Evolutionary conservation across 768 basidiomycete species (phyloP), one percentile per base, ranked within the genome.

Genomic region (Russula foetens): DNA sequence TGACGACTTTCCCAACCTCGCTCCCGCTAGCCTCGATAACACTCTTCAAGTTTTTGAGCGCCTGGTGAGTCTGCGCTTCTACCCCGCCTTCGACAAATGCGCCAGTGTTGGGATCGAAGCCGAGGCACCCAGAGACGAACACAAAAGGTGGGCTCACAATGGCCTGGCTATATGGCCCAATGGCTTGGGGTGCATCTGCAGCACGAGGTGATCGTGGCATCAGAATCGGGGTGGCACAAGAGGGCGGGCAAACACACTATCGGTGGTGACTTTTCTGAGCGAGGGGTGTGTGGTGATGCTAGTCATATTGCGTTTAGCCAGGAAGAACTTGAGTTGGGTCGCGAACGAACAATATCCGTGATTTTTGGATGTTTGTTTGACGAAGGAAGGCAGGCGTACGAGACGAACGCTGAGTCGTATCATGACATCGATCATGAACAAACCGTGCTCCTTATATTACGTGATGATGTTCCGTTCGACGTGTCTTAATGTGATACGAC

Each of bases 121-220:
- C 88, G 68, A 98, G 88, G 70, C 86, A 89, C 49, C 96, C 96
- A 2, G 92, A 95, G 47, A 85, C 79, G 75, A 96, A 99, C 65
- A 98, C 82, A 60, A 93, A 80, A 67, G 90, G 84, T 53, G 89
- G 89, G 53, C 81, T 80, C 69, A 88, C 89, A 75, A 95, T 82
- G 4, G 85, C 95, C 75, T 96, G 90, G 1, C 84, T 85, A 75
- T 96, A 96, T 33, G 93, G 93, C 0, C 91, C 91, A 61, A 92
- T 83, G 0, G 90, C 90, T 19, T 83, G 79, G 1, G 90, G 83
- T 5, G 90, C 90, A 68, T 79, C 90, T 91, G 69, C 29, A n/a
- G 60, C 38, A 21, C 38, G 41, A 46, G 39, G 47, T 35, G 35
- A 61, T 39, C 23, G 41, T 23, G 31, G 26, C 33, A 35, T 39